A percentile compares a stretch with the other conserved stretches of the same genome.
These are phyloP conservation scores for Fusarium succisae DNA, from an alignment of 2,329 filamentous ascomycete genomes.

Conservation along the genomic window DNA sequence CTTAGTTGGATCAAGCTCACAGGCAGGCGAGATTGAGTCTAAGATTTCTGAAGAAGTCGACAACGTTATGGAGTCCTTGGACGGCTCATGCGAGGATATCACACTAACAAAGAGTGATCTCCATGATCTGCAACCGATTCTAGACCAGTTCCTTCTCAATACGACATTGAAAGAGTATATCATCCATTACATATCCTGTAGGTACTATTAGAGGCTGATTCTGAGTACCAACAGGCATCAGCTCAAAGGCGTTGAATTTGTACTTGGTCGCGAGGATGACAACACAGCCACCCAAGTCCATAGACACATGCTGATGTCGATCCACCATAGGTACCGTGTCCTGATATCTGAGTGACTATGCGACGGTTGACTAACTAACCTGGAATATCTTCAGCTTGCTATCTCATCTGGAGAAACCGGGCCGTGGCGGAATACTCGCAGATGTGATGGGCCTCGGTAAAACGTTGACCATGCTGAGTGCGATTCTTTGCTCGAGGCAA, in stretches of 20 bases:
- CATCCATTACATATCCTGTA: accelerated
- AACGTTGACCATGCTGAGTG: background rate
- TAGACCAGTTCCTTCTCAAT: accelerated
- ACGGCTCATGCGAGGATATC: background rate
- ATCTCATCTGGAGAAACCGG: accelerated
- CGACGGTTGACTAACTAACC: accelerated
- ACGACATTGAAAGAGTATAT: background rate
- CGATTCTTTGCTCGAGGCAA: background rate
- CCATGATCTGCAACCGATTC: background rate
- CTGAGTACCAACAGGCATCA: background rate
- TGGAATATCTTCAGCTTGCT: background rate
- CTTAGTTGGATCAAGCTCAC: background rate
- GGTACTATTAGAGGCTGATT: background rate
- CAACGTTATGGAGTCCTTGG: background rate
- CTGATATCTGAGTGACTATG: accelerated
- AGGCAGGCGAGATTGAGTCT: too few relatives aligned
- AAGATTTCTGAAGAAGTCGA: background rate
- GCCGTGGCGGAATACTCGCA: background rate
- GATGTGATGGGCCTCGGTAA: constrained; percentile 1
- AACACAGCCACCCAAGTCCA: background rate
- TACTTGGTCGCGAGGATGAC: background rate
- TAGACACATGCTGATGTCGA: background rate
- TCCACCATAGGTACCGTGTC: background rate
- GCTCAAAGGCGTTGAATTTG: background rate
- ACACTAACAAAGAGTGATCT: accelerated